Percentiles rank a stretch among this genome's conserved stretches.
Evolutionary conservation across 495 filamentous ascomycete species (phyloP).

Genomic region (Durotheca rogersii): DNA sequence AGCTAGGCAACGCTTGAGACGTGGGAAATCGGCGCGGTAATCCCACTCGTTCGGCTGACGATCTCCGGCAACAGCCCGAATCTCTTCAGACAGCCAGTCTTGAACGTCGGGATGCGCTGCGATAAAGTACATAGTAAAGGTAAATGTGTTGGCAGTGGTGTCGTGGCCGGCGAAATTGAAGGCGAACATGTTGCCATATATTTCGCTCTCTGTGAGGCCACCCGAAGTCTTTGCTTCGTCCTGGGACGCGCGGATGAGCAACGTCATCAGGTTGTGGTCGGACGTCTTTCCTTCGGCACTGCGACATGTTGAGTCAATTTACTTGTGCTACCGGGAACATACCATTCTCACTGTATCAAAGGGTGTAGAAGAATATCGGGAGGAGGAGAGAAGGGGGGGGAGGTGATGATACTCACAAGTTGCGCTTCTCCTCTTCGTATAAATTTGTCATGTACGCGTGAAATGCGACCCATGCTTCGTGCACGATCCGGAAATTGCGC

Average conservation of each 20-base stretch:
- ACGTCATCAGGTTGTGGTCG: constrained; percentile 9
- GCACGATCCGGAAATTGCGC: not conserved
- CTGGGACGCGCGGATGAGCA: constrained; percentile 10
- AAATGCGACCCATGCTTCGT: not conserved
- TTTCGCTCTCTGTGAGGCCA: constrained; percentile 23
- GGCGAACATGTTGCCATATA: constrained; percentile 56
- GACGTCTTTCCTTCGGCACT: not conserved
- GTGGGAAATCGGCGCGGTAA: constrained; percentile 45
- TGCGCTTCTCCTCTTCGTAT: not conserved
- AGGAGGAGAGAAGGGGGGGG: too few relatives aligned
- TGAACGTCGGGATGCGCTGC: constrained; percentile 52
- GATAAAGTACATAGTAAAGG: constrained; percentile 50
- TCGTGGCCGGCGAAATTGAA: constrained; percentile 59
- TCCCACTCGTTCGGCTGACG: constrained; percentile 38
- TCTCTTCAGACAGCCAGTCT: constrained; percentile 35
- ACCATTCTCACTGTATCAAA: too few relatives aligned
- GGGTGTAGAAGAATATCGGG: too few relatives aligned
- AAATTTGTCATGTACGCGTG: not conserved
- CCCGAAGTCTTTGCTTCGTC: constrained; percentile 26
- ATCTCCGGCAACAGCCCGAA: constrained; percentile 26
- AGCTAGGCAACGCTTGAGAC: constrained; percentile 46
- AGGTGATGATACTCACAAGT: too few relatives aligned
- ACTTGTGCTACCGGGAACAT: too few relatives aligned
- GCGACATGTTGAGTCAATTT: not conserved
- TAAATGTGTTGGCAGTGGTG: constrained; percentile 54